Conservation (phyloP, 1,139 yeast genomes). For the Magnusiomyces fungicola region DNA sequence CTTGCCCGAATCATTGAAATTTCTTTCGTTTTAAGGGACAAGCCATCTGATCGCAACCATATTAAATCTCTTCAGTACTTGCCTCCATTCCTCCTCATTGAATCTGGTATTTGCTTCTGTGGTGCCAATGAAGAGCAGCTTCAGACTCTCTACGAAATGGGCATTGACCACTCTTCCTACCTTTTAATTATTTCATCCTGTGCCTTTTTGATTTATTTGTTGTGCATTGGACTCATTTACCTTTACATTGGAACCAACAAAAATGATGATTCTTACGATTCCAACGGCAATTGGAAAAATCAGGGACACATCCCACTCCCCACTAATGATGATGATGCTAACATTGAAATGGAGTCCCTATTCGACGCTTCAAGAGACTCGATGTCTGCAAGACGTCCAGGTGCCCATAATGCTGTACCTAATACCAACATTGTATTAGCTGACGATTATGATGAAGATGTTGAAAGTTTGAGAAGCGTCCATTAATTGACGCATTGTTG, state of each 20-base stretch:
- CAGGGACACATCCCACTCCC: slow-evolving; percentile 15
- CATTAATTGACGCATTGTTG: neutral
- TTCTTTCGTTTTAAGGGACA: slow-evolving; percentile 53
- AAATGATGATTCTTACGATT: neutral
- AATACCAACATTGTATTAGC: slow-evolving; percentile 11
- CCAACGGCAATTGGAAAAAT: slow-evolving; percentile 12
- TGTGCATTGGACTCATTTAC: slow-evolving; percentile 52
- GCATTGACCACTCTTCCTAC: slow-evolving; percentile 81
- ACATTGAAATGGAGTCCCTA: slow-evolving; percentile 15
- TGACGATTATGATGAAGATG: slow-evolving; percentile 15
- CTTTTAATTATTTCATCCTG: slow-evolving; percentile 65
- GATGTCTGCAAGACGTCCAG: neutral
- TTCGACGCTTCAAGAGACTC: slow-evolving; percentile 9
- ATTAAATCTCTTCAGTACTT: slow-evolving; percentile 72
- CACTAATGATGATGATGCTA: slow-evolving; percentile 7
- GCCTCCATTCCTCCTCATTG: slow-evolving; percentile 71
- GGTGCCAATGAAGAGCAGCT: slow-evolving; percentile 89
- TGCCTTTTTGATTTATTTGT: slow-evolving; percentile 62
- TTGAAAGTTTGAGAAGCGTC: slow-evolving; percentile 5
- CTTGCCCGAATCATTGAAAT: slow-evolving; percentile 67
- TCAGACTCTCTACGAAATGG: slow-evolving; percentile 57
- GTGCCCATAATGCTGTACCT: neutral
- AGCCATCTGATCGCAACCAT: slow-evolving; percentile 37
- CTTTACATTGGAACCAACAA: slow-evolving; percentile 36
- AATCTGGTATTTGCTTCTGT: slow-evolving; percentile 80